Evolutionary conservation across 106 monocot genomes (phyloP), one percentile per base, ranked within the genome.

Genomic region (Agapanthus africanus): DNA sequence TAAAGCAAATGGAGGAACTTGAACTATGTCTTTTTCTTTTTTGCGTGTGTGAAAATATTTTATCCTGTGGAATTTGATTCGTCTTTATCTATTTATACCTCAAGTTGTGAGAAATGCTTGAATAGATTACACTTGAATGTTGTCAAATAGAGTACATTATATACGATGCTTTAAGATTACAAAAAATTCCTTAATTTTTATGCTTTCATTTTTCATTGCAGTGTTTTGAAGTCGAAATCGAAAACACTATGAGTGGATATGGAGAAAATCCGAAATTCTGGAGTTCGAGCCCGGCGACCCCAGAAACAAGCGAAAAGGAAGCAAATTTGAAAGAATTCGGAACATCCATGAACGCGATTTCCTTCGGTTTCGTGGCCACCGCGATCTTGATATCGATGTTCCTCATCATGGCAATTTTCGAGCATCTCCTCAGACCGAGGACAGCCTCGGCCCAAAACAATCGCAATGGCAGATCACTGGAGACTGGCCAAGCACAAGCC

Each of bases 321-420:
- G 73, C 77, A 23, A 59, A 82, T 54, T 79, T 52, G 77, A 86
- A 74, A 51, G 78, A 83, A 50, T 72, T 87, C 11, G 87, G 87
- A 11, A 66, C 87, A 44, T 90, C 93, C 9, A 87, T 90, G 87
- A 87, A 78, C 46, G 90, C 93, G 6, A 84, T 94, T 38, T 94
- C 93, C 0, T 90, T 94, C 27, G 90, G 93, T 32, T 94, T 94
- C 54, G 87, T 90, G 13, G 93, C 93, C 25, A 94, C 93, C 0
- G 90, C 93, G 28, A 85, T 94, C 37, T 68, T 94, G 71, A 74
- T 94, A 52, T 84, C 84, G 0, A 90, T 94, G 90, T 94, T 94
- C 84, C 84, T 94, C 63, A 70, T 94, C 65, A 94, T 94, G 93
- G 93, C 93, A 21, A 87, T 94, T 23, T 87, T 93, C 18, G 93